Conservation (phyloP, 768 basidiomycete genomes). For the Calocera viscosa region DNA sequence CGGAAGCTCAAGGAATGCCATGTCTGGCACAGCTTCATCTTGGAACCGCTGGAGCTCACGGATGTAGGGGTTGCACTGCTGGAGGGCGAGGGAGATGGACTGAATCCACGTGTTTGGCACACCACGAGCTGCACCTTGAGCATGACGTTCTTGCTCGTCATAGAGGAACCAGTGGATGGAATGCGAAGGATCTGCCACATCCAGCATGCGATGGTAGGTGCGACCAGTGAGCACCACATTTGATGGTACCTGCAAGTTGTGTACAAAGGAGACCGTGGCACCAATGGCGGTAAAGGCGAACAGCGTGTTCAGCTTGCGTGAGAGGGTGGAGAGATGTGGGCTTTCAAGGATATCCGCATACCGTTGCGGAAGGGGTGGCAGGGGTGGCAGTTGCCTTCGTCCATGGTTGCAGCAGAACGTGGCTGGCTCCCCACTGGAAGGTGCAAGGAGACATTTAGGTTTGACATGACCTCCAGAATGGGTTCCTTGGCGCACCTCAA, state of each 20-base stretch:
- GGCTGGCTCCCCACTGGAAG: not conserved
- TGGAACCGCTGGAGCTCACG: not conserved
- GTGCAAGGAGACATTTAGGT: not conserved
- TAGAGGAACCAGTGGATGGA: slow-evolving; percentile 11
- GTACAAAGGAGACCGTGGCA: not conserved
- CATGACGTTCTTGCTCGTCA: not conserved
- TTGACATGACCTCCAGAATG: not conserved
- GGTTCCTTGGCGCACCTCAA: not conserved
- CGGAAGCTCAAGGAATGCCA: not conserved
- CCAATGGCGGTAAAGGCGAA: not conserved
- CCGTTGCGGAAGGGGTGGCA: not conserved
- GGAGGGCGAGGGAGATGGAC: not conserved
- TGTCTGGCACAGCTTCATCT: not conserved
- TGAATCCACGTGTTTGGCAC: not conserved
- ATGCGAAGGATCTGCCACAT: not conserved
- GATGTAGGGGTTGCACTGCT: not conserved
- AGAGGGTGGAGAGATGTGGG: not conserved
- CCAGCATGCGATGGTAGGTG: slow-evolving; percentile 10
- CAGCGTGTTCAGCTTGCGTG: not conserved
- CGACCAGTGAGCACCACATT: slow-evolving; percentile 1
- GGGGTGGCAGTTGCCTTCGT: not conserved
- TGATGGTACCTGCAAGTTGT: not conserved
- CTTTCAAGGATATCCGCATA: not conserved
- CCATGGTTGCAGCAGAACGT: slow-evolving; percentile 11
- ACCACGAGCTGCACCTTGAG: not conserved